phyloP scores from a whole-genome alignment of 768 basidiomycete genomes.

The Rhizopogon sp. region DNA sequence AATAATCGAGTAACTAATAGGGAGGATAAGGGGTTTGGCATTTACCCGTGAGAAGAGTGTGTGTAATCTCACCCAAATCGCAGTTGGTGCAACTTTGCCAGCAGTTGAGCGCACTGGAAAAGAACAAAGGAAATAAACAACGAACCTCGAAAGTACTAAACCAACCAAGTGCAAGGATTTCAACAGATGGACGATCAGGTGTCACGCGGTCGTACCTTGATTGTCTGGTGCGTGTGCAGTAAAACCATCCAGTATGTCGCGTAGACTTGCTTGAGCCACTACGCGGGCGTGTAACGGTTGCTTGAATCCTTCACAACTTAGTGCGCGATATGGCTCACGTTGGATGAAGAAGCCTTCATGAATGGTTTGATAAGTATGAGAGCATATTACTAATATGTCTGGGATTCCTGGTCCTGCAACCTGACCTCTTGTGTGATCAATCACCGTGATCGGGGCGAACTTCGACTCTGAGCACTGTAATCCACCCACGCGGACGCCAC shows the following conservation, averaged over 20 bases:
- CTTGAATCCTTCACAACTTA: not conserved
- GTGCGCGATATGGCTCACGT: not conserved
- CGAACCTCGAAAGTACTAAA: not conserved
- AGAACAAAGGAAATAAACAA: not conserved
- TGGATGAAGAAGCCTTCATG: too few species aligned
- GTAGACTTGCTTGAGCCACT: not conserved
- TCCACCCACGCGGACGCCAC: too few species aligned
- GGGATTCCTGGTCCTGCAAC: too few species aligned
- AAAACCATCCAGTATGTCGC: slow-evolving; percentile 1
- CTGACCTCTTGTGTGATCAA: too few species aligned
- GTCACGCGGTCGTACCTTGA: slow-evolving; percentile 2
- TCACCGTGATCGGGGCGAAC: too few species aligned
- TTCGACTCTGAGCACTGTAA: too few species aligned
- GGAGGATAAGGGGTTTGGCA: not conserved
- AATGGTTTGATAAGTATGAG: too few species aligned
- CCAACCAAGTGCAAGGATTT: not conserved
- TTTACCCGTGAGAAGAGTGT: not conserved
- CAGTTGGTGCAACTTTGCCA: not conserved
- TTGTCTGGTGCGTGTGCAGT: slow-evolving; percentile 4
- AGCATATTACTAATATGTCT: too few species aligned
- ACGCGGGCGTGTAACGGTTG: not conserved
- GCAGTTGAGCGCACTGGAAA: not conserved
- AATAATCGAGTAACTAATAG: slow-evolving; percentile 4
- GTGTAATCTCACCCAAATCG: slow-evolving; percentile 1
- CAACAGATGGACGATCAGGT: not conserved